A percentile compares a stretch with the other conserved stretches of the same genome.
Conservation (phyloP, 352 stramenopile species). For the Blastocystis hominis region DNA sequence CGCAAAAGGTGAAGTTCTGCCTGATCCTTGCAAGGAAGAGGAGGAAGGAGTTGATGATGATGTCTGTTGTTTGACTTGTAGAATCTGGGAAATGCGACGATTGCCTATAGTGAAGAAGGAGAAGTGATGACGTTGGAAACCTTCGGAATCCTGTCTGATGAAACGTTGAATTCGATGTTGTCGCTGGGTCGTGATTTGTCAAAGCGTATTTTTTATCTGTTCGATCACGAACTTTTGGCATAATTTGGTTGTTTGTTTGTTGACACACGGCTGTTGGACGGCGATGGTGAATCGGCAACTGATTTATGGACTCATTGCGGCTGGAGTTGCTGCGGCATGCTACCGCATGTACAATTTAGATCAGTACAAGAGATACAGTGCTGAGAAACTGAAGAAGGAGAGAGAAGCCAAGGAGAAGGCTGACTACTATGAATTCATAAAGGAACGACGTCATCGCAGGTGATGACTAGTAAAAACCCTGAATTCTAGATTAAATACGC, state of each 20-base stretch:
- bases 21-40: background rate
- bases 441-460: constrained; percentile 15
- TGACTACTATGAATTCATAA: constrained; percentile 37
- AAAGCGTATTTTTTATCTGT: constrained; percentile 40
- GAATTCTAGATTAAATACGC: background rate
- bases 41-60: background rate
- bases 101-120: constrained; percentile 7
- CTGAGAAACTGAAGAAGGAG: constrained; percentile 31
- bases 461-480: background rate
- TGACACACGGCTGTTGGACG: background rate
- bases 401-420: constrained; percentile 42
- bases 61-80: background rate
- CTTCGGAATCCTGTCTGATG: background rate
- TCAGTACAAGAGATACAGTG: constrained; percentile 52
- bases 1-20: constrained; percentile 27
- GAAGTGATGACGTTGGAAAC: background rate
- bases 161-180: background rate
- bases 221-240: constrained; percentile 42
- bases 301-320: background rate
- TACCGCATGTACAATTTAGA: constrained; percentile 49
- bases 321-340: background rate
- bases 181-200: background rate
- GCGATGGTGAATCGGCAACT: background rate
- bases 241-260: constrained; percentile 14
- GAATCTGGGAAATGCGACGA: constrained; percentile 2